Percentiles rank a stretch among this genome's conserved stretches.
Conservation (phyloP, 192 early-diverging fungal genomes). For the Geosiphon pyriformis region DNA sequence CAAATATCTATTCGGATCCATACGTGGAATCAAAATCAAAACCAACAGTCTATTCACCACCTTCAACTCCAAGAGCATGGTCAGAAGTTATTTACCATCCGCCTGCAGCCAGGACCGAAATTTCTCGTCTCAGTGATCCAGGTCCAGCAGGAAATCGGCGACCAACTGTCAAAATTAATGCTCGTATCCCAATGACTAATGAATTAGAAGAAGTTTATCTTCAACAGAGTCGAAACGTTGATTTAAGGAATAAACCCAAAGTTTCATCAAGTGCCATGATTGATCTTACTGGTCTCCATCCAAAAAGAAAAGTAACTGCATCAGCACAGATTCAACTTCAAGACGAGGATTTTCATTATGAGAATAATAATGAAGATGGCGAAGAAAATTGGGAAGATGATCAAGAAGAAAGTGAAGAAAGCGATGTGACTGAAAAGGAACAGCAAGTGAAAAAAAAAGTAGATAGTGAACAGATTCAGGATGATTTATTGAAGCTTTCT, state of each 20-base stretch:
- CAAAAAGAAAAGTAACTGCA: conserved; percentile 1
- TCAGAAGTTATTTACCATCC: conserved; percentile 20
- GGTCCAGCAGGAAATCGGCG: background rate
- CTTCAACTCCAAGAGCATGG: background rate
- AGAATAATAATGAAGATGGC: background rate
- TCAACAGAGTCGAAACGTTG: background rate
- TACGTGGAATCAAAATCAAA: background rate
- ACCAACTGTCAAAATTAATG: background rate
- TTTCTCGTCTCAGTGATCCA: conserved; percentile 17
- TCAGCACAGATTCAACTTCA: conserved; percentile 1
- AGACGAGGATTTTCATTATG: conserved; percentile 7
- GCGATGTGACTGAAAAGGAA: background rate
- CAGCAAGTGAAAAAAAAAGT: background rate
- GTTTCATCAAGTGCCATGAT: conserved; percentile 1
- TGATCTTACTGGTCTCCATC: background rate
- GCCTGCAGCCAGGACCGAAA: background rate
- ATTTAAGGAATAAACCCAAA: background rate
- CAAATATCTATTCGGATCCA: background rate
- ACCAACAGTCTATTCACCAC: background rate
- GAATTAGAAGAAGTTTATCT: background rate
- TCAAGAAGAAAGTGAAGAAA: conserved; percentile 1
- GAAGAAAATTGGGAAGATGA: background rate
- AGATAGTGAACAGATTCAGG: background rate
- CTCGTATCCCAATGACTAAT: background rate
- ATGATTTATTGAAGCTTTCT: background rate